Conservation (phyloP, 768 basidiomycete species). For the Phlebiopsis flavidoalba region DNA sequence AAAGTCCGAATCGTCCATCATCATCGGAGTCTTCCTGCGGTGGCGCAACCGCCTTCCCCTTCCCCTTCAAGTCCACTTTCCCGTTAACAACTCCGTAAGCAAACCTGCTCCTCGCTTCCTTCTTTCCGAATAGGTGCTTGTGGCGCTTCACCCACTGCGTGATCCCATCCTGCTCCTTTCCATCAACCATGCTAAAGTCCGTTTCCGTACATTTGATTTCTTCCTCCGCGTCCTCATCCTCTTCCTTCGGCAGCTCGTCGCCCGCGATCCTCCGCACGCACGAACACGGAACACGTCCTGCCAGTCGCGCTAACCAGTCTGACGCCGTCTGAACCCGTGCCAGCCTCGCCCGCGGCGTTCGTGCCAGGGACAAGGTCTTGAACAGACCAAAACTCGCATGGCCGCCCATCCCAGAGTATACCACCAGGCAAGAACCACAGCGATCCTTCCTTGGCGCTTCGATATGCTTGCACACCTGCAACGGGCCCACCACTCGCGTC, state of each 20-base stretch:
- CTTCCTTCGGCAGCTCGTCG: conserved; percentile 10
- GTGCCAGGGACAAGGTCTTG: conserved; percentile 37
- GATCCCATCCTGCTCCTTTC: conserved; percentile 60
- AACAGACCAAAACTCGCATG: conserved; percentile 72
- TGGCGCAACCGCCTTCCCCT: conserved; percentile 10
- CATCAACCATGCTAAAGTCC: conserved; percentile 70
- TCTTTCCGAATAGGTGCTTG: conserved; percentile 40
- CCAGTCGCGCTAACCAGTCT: conserved; percentile 59
- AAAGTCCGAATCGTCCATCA: conserved; percentile 30
- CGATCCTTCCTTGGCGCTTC: conserved; percentile 64
- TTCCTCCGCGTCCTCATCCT: conserved; percentile 29
- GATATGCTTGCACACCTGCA: conserved; percentile 65
- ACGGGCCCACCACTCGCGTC: conserved; percentile 9
- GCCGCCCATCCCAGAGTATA: conserved; percentile 71
- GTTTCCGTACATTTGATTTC: conserved; percentile 51
- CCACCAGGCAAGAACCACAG: conserved; percentile 69
- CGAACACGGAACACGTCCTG: conserved; percentile 57
- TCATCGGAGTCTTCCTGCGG: conserved; percentile 23
- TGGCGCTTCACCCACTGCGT: conserved; percentile 59
- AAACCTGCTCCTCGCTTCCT: not conserved
- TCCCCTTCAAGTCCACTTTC: conserved; percentile 10
- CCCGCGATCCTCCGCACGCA: conserved; percentile 32
- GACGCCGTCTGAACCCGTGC: conserved; percentile 35
- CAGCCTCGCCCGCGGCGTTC: conserved; percentile 31
- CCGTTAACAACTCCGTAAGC: conserved; percentile 11